Evolutionary conservation across 176 grass and related monocot species (phyloP).

Genomic region (Zizania latifolia): DNA sequence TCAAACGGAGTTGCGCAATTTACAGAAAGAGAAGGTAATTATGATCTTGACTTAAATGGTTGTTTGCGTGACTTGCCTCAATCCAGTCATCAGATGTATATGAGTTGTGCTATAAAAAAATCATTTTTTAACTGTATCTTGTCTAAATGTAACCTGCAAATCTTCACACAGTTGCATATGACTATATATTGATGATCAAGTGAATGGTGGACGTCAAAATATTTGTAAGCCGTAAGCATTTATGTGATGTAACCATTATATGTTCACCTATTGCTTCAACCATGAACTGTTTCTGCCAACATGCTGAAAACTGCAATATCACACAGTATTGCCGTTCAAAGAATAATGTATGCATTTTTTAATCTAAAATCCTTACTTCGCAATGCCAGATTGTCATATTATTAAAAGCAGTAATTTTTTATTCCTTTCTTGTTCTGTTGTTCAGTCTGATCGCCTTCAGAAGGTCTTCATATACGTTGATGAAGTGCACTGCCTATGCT

Average conservation of each 20-base stretch:
- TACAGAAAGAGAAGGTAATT: conserved; percentile 85
- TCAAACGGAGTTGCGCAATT: conserved; percentile 63
- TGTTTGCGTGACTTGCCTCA: neutral
- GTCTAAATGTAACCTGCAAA: neutral
- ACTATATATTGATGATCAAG: neutral
- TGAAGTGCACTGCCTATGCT: conserved; percentile 82
- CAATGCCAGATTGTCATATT: neutral
- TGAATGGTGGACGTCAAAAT: neutral
- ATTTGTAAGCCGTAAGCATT: neutral
- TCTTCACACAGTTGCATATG: neutral
- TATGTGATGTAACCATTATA: neutral
- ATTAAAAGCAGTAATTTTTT: neutral
- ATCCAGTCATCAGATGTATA: neutral
- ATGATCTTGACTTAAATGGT: conserved; percentile 3
- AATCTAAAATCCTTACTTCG: conserved; percentile 4
- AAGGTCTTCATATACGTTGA: conserved; percentile 78
- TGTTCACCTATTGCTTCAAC: neutral
- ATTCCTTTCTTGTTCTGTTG: conserved; percentile 24
- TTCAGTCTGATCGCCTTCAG: conserved; percentile 87
- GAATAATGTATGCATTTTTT: neutral
- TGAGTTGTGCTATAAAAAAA: neutral
- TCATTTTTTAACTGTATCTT: neutral
- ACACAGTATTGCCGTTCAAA: neutral
- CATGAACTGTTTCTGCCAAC: neutral
- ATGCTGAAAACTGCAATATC: neutral